Conservation (phyloP, 352 stramenopile genomes). For the Pythium rhizo-oryzae region DNA sequence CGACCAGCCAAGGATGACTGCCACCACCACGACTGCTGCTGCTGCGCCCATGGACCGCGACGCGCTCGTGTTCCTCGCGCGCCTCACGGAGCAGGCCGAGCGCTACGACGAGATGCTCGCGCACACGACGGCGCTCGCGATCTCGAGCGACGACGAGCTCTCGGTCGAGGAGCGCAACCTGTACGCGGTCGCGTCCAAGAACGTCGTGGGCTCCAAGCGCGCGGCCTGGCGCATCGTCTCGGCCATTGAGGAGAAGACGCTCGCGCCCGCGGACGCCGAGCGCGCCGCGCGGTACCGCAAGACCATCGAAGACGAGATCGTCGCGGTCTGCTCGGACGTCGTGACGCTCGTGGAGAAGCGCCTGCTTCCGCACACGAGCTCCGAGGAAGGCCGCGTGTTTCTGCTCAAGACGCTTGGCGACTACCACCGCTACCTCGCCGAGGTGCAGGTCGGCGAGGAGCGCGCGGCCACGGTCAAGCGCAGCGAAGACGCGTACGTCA, state of each 20-base stretch:
- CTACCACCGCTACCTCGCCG: slow-evolving; percentile 28
- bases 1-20: background rate
- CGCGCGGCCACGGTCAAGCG: slow-evolving; percentile 8
- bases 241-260: slow-evolving; percentile 47
- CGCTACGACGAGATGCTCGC: slow-evolving; percentile 37
- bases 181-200: slow-evolving; percentile 38
- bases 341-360: slow-evolving; percentile 91
- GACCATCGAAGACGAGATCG: slow-evolving; percentile 34
- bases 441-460: slow-evolving; percentile 18
- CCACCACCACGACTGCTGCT: background rate
- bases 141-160: slow-evolving; percentile 26
- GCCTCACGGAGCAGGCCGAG: slow-evolving; percentile 39
- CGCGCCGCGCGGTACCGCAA: slow-evolving; percentile 28
- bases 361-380: slow-evolving; percentile 90
- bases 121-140: slow-evolving; percentile 32
- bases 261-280: slow-evolving; percentile 3
- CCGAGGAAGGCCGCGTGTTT: slow-evolving; percentile 95
- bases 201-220: slow-evolving; percentile 31
- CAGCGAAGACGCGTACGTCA: slow-evolving; percentile 15
- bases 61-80: slow-evolving; percentile 40
- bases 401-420: slow-evolving; percentile 95
- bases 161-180: slow-evolving; percentile 45
- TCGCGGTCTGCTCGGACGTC: slow-evolving; percentile 74
- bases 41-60: slow-evolving; percentile 28
- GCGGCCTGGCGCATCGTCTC: slow-evolving; percentile 35